Base-by-base conservation (phyloP, 192 early-diverging fungal species). In the Backusella parvicylindrica region DNA sequence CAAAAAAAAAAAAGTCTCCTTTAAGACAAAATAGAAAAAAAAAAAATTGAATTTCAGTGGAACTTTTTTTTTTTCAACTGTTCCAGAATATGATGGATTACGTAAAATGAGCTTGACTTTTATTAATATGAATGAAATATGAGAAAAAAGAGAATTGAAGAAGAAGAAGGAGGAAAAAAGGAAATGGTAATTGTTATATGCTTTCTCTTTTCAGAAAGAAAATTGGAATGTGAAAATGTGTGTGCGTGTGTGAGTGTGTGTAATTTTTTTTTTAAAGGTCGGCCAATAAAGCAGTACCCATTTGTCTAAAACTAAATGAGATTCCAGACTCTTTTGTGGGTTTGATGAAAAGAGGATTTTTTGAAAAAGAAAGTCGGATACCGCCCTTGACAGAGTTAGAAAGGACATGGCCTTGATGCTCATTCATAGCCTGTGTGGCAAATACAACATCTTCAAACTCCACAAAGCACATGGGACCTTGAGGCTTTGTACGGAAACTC, bases 391-490 rank as follows among this genome's bases (percentile, higher is more conserved):
- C 90, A 18, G 95, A 96, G 84, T 92, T 96, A 56, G 86, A 84
- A 53, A 99, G 81, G 36, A 85, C 89, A 66, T 94, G 91, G 41
- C 96, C 97, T 70, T 96, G 92, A 7, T 96, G 86, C 49, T 97
- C 93, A 70, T 82, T 87, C 83, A 99, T 87, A 16, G 95, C 95
- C 68, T 94, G 92, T 23, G 96, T 96, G 13, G 97, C 97, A 83
- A 86, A 96, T 30, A 89, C 85, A 26, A 99, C 94, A 84, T 92
- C 93, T 60, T 98, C 97, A 92, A 99, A 99, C 86, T 99, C 97
- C 33, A 99, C 96, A 93, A 99, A 99, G 86, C 97, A 98, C 94
- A 99, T 98, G 23, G 96, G 97, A 0, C 97, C 97, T 77, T 96
- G 96, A 31, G 94, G 89, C 74, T 97, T 93, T 41, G 86, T 87